A percentile compares a stretch with the other conserved stretches of the same genome.
phyloP scores from a whole-genome alignment of 441 rosid genomes.

The Croton laevigatus region DNA sequence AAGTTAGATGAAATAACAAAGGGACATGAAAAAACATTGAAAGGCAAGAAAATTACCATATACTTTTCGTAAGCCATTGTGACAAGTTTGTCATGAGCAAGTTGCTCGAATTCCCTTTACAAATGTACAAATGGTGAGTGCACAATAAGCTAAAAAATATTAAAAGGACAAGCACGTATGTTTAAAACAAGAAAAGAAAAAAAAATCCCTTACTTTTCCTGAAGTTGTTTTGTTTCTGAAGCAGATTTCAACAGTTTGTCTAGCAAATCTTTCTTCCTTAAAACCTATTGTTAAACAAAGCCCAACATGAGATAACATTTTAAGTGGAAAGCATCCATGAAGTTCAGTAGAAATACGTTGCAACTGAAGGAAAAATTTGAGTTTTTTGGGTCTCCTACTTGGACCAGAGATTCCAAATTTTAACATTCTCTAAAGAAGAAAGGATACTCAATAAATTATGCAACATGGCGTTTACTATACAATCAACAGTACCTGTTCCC shows the following conservation, averaged over 20 bases:
- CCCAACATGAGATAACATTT: slow-evolving; percentile 11
- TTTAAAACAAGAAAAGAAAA: slow-evolving; percentile 15
- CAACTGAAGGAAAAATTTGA: slow-evolving; percentile 10
- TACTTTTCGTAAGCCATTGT: slow-evolving; percentile 80
- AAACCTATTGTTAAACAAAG: slow-evolving; percentile 45
- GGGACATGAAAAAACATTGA: neutral
- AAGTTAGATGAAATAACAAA: neutral
- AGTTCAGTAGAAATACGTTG: slow-evolving; percentile 10
- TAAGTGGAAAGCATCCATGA: slow-evolving; percentile 8
- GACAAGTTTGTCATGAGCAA: slow-evolving; percentile 76
- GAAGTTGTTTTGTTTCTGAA: slow-evolving; percentile 53
- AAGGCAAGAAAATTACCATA: slow-evolving; percentile 51
- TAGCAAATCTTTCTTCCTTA: slow-evolving; percentile 56
- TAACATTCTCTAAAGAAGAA: slow-evolving; percentile 1
- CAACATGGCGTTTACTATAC: slow-evolving; percentile 7
- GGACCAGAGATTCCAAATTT: neutral
- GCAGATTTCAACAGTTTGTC: slow-evolving; percentile 59
- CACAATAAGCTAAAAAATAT: slow-evolving; percentile 10
- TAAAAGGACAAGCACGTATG: slow-evolving; percentile 13
- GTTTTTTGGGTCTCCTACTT: slow-evolving; percentile 7
- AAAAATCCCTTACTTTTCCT: slow-evolving; percentile 62
- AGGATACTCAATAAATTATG: slow-evolving; percentile 10
- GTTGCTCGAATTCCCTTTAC: slow-evolving; percentile 71
- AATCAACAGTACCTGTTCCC: slow-evolving; percentile 56
- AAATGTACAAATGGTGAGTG: slow-evolving; percentile 21